Evolutionary conservation across 768 basidiomycete species (phyloP).

Genomic region (Phaeotremella skinneri): DNA sequence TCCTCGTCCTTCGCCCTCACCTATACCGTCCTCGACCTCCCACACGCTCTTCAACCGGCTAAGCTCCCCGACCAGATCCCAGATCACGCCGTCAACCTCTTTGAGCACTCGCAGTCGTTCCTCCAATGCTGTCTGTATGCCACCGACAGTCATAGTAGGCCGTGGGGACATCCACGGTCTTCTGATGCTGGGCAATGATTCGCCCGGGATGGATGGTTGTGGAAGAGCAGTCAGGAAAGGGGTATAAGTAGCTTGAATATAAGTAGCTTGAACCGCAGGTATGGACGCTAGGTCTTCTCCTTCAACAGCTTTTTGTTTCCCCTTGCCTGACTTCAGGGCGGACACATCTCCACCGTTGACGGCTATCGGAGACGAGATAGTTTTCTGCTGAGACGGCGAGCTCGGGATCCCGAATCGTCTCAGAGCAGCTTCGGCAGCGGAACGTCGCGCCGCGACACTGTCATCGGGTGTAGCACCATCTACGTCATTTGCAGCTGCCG

Average conservation of each 20-base stretch:
- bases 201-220: constrained; percentile 53
- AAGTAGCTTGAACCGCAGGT: constrained; percentile 16
- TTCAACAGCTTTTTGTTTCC: neutral
- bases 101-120: constrained; percentile 76
- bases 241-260: neutral
- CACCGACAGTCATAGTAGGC: neutral
- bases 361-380: no score
- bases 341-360: no score
- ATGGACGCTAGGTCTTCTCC: constrained; percentile 10
- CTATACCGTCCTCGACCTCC: constrained; percentile 18
- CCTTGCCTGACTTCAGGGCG: neutral
- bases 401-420: constrained; percentile 57
- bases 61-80: constrained; percentile 74
- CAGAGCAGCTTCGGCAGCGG: constrained; percentile 68
- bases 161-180: constrained; percentile 60
- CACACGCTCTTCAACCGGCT: constrained; percentile 64
- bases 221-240: constrained; percentile 8
- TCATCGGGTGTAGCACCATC: neutral
- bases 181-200: constrained; percentile 64
- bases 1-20: neutral
- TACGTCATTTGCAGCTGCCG: neutral
- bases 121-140: constrained; percentile 70
- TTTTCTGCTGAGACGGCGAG: no score
- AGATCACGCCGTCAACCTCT: constrained; percentile 70
- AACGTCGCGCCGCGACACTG: constrained; percentile 55